Base-by-base conservation (phyloP, 805 yeast genomes). In the Metschnikowia rubicola region DNA sequence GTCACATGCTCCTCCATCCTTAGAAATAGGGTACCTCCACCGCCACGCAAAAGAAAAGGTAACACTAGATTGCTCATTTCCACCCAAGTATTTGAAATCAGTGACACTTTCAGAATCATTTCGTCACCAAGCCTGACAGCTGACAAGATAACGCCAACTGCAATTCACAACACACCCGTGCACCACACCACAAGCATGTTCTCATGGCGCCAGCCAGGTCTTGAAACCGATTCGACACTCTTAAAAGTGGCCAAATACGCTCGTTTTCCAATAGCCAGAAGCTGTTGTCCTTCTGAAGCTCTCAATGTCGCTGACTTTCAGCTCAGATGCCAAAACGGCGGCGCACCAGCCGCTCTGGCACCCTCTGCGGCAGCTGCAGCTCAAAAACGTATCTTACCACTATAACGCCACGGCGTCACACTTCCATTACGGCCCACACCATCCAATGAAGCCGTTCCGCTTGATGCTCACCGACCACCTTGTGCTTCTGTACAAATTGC, bases 401-500 rank as follows among this genome's bases (percentile, higher is more conserved):
- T 88, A 79, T 67, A 90, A 90, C 64, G 87, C 90, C 26, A 81
- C 84, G 44, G 95, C 84, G 0, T 76, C 88, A 1, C 78, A 80
- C 54, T 91, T 84, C 66, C 97, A 91, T 60, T 91, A 88, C 65
- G 99, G 99, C 13, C 86, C 88, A 1, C 79, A 83, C 50, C 99
- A 92, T 66, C 99, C 99, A n/a, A 92, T 92, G 99, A 92, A 92
- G 65, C 99, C 99, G 12, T 88, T 91, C 65, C 73, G 99, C 54
- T 73, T 94, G 52, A 85, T 90, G 91, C 77, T 92, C 38, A 92
- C 99, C 0, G 97, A 92, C 67, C 96, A 91, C 63, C 71, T 92
- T 51, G 92, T 92, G 43, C 79, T 85, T 31, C 83, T 86, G 11
- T 92, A 94, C 66, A 88, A 88, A 48, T 70, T 92, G 39, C 88